Percentiles rank a stretch among this genome's conserved stretches.
Conservation (phyloP, 2,329 filamentous ascomycete species). For the Colletotrichum abscissum region DNA sequence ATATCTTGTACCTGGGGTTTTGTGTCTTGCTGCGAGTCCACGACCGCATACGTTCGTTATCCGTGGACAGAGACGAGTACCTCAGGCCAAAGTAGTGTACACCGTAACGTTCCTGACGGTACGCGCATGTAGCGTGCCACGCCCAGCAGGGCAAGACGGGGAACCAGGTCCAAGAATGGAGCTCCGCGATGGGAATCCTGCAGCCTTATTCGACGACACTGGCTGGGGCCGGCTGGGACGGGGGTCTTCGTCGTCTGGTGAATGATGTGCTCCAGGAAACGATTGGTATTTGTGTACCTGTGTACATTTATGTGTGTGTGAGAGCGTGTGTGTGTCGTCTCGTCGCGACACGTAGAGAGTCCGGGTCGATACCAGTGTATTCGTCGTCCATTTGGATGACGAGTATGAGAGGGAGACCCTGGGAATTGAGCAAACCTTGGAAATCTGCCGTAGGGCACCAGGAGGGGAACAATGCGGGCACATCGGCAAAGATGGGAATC, state of each 20-base stretch:
- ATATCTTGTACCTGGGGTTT: not conserved
- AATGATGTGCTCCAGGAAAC: constrained; percentile 28
- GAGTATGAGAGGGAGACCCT: constrained; percentile 27
- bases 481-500: not conserved
- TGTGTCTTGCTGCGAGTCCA: not conserved
- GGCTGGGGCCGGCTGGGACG: not conserved
- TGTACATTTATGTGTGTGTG: not conserved
- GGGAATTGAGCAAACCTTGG: not conserved
- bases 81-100: not conserved
- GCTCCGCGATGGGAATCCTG: constrained; percentile 17
- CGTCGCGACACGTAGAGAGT: constrained; percentile 8
- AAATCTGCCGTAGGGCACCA: constrained; percentile 1
- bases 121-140: constrained; percentile 8
- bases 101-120: constrained; percentile 28
- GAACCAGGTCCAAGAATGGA: constrained; percentile 23
- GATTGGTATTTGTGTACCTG: constrained; percentile 9
- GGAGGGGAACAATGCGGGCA: constrained; percentile 23
- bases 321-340: not conserved
- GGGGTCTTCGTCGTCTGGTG: constrained; percentile 27
- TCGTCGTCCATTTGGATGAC: constrained; percentile 3
- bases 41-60: not conserved
- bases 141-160: constrained; percentile 22
- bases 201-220: constrained; percentile 34
- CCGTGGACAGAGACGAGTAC: not conserved
- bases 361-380: not conserved